Evolutionary conservation across 352 stramenopile genomes (phyloP), one percentile per base, ranked within the genome.

Genomic region (Globisporangium uncinulatum): DNA sequence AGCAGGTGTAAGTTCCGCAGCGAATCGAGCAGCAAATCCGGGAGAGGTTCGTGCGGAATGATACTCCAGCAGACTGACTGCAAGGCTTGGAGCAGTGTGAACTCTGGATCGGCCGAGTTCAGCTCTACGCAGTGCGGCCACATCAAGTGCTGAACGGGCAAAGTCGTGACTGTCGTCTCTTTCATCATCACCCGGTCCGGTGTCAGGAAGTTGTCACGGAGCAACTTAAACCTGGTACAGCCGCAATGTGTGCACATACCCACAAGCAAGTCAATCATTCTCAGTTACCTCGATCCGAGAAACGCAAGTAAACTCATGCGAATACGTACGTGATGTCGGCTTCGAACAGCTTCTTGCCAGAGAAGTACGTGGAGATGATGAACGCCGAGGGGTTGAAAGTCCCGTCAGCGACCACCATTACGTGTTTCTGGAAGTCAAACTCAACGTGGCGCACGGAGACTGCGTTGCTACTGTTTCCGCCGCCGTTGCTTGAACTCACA

Each of bases 201-300:
- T 4, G 55, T 56, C 36, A 87, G 57, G 48, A 87, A 89, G 45
- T 85, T 87, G 44, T 86, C 79, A 24, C 73, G 67, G 19, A 89
- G 67, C 52, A 64, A 60, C 11, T 55, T 48, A 45, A 89, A 87
- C n/a, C 71, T 82, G 43, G n/a, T 20, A 11, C 1, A 43, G 10
- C 34, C 34, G 34, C 34, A 39, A 13, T 10, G 37, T 15, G 8
- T 46, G 13, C 6, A 37, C 15, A 13, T 14, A 39, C 20, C 24
- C 20, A 11, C 46, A 51, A 7, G 7, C 8, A 36, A 19, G 36
- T 50, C 41, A 34, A 41, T 2, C 34, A 39, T 6, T 39, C 8
- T 39, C 34, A 39, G 34, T 6, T 8, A 39, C 34, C 32, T 39
- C 34, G 34, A 13, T 9, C 34, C 34, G 8, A 13, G 20, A 29